Percentiles rank a stretch among this genome's conserved stretches.
Conservation (phyloP, 805 yeast genomes). For the Jamesozyma spencerorum region DNA sequence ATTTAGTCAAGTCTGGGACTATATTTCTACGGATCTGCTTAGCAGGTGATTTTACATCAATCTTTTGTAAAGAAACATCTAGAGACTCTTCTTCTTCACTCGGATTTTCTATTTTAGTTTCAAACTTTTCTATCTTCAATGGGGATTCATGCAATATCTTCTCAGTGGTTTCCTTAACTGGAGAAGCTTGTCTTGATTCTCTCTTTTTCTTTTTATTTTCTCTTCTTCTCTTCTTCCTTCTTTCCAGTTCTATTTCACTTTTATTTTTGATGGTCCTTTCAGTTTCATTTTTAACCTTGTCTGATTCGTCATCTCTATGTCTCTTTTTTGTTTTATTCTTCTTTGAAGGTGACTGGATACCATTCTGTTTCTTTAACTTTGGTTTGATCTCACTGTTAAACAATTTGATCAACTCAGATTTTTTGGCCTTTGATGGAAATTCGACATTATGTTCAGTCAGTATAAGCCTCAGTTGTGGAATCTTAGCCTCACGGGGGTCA, state of each 20-base stretch:
- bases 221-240: constrained; percentile 5
- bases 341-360: constrained; percentile 1
- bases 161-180: constrained; percentile 11
- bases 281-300: constrained; percentile 7
- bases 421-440: constrained; percentile 55
- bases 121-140: constrained; percentile 3
- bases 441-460: constrained; percentile 49
- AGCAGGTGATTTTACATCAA: too few relatives aligned
- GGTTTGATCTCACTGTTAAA: constrained; percentile 47
- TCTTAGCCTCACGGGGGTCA: constrained; percentile 55
- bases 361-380: constrained; percentile 26
- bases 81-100: not conserved
- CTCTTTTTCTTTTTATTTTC: constrained; percentile 3
- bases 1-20: constrained; percentile 25
- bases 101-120: constrained; percentile 6
- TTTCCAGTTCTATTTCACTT: not conserved
- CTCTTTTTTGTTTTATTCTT: constrained; percentile 11
- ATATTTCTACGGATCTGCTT: constrained; percentile 10
- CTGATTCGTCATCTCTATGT: constrained; percentile 1
- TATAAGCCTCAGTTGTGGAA: constrained; percentile 59
- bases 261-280: constrained; percentile 2
- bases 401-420: constrained; percentile 48
- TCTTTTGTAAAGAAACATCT: too few relatives aligned
- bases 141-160: constrained; percentile 16
- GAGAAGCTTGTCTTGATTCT: constrained; percentile 1